phyloP scores from a whole-genome alignment of 1,284 basidiomycete genomes.

The Microbotryum scabiosae region DNA sequence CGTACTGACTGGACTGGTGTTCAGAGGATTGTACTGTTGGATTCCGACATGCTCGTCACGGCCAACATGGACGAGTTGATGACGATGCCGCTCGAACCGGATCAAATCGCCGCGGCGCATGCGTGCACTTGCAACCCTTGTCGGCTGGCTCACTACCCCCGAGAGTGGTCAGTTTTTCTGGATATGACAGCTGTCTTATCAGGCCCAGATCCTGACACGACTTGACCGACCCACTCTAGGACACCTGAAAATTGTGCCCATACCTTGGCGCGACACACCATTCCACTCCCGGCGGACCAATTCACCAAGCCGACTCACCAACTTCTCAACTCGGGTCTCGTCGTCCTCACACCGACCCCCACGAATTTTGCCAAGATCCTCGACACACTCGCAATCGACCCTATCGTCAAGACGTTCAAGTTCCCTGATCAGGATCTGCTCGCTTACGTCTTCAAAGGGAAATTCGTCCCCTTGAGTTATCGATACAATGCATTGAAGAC shows the following conservation, averaged over 20 bases:
- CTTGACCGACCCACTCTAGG: conserved; percentile 46
- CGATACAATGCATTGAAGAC: conserved; percentile 79
- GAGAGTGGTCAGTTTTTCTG: conserved; percentile 63
- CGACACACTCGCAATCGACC: conserved; percentile 58
- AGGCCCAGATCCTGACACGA: not conserved
- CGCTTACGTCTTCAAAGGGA: conserved; percentile 63
- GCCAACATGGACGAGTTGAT: conserved; percentile 89
- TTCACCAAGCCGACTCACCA: conserved; percentile 60
- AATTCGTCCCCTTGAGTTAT: conserved; percentile 44
- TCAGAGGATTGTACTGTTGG: conserved; percentile 72
- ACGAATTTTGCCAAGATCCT: conserved; percentile 52
- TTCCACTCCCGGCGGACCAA: conserved; percentile 37
- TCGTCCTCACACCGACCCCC: conserved; percentile 64
- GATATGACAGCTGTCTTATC: not conserved
- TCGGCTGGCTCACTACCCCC: conserved; percentile 71
- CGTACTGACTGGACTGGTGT: not conserved
- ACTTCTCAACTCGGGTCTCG: conserved; percentile 79
- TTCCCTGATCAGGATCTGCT: conserved; percentile 94
- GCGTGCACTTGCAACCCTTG: conserved; percentile 91
- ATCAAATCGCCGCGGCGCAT: conserved; percentile 68
- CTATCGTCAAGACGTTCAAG: conserved; percentile 58
- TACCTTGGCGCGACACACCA: conserved; percentile 48
- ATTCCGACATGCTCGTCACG: conserved; percentile 83
- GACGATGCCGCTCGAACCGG: conserved; percentile 51
- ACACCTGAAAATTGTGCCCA: conserved; percentile 77